Conservation (phyloP, 441 rosid genomes). For the Gossypium gossypioides region DNA sequence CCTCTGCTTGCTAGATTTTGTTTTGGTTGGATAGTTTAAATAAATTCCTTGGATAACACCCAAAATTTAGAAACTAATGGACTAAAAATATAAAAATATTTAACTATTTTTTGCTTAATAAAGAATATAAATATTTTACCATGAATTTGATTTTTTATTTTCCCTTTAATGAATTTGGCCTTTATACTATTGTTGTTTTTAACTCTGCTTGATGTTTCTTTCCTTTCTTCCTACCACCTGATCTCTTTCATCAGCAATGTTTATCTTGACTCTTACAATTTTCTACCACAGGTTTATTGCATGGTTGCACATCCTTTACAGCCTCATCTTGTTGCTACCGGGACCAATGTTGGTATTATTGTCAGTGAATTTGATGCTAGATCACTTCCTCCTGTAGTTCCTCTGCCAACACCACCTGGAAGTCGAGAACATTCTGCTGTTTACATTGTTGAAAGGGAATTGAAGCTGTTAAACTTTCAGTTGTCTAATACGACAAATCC, state of each 20-base stretch:
- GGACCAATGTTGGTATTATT: slow-evolving; percentile 90
- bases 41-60: background rate
- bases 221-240: background rate
- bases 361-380: slow-evolving; percentile 88
- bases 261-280: slow-evolving; percentile 21
- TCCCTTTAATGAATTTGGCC: background rate
- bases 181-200: background rate
- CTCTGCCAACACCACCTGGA: slow-evolving; percentile 69
- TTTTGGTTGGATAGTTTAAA: background rate
- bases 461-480: slow-evolving; percentile 82
- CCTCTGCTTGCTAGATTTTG: slow-evolving; percentile 1
- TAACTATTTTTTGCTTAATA: background rate
- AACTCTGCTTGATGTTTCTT: background rate
- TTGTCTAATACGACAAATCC: slow-evolving; percentile 66
- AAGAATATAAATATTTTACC: background rate
- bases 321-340: slow-evolving; percentile 96
- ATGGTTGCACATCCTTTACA: slow-evolving; percentile 97
- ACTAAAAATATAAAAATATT: background rate
- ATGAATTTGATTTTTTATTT: background rate
- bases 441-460: slow-evolving; percentile 77
- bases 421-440: slow-evolving; percentile 91
- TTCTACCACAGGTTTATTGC: slow-evolving; percentile 69
- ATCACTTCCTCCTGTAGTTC: slow-evolving; percentile 86
- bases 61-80: background rate
- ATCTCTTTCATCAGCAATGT: slow-evolving; percentile 2